A percentile compares a stretch with the other conserved stretches of the same genome.
These are phyloP conservation scores for Lojkania enalia DNA, from an alignment of 2,329 filamentous ascomycete species.

Conservation along the genomic window DNA sequence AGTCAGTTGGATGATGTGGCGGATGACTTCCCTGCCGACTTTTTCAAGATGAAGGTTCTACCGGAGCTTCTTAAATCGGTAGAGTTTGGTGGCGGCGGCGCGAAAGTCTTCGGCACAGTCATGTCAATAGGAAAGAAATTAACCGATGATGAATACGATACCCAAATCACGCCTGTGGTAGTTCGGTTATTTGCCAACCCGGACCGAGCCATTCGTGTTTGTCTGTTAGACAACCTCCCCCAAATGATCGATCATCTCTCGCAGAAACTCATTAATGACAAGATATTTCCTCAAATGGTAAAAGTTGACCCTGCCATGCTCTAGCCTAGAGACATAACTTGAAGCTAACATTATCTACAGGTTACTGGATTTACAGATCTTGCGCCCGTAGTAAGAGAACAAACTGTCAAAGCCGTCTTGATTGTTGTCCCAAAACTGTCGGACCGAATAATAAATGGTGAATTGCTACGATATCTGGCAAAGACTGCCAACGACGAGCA, in stretches of 20 bases:
- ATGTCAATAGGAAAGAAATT: constrained; percentile 90
- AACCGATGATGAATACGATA: constrained; percentile 85
- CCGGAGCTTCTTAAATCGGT: constrained; percentile 97
- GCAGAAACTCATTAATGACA: constrained; percentile 90
- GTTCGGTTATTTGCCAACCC: constrained; percentile 87
- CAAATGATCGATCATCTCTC: constrained; percentile 88
- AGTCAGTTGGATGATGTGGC: constrained; percentile 80
- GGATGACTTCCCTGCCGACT: constrained; percentile 95
- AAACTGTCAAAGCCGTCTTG: constrained; percentile 92
- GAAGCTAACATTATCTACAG: constrained; percentile 50
- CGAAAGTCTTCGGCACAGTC: constrained; percentile 84
- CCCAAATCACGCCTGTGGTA: constrained; percentile 81
- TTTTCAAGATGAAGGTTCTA: constrained; percentile 95
- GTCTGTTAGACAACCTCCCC: constrained; percentile 83
- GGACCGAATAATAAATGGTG: constrained; percentile 90
- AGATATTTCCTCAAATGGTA: constrained; percentile 93
- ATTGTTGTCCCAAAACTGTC: constrained; percentile 86
- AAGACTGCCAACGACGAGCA: constrained; percentile 98
- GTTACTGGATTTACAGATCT: constrained; percentile 93
- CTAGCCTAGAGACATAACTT: constrained; percentile 3
- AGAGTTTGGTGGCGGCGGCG: constrained; percentile 95
- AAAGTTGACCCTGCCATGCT: too few relatives aligned
- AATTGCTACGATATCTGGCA: constrained; percentile 84
- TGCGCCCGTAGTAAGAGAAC: constrained; percentile 88
- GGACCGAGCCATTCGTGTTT: constrained; percentile 89